Conservation (phyloP, 2,329 filamentous ascomycete genomes). For the Corinectria fuckeliana region DNA sequence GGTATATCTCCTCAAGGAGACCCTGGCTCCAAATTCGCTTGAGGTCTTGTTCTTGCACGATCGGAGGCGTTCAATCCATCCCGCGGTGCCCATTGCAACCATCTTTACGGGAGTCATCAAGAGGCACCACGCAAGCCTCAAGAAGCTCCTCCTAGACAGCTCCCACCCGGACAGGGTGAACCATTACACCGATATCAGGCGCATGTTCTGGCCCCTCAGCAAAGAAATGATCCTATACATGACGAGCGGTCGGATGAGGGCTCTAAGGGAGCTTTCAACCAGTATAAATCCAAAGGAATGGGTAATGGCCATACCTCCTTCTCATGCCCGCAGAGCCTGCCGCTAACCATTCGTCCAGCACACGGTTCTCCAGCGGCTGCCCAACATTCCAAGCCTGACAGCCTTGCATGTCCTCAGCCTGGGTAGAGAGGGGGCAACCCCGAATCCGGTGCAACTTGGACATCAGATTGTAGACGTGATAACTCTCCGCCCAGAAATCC, state of each 20-base stretch:
- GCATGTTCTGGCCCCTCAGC: constrained; percentile 17
- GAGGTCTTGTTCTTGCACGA: constrained; percentile 22
- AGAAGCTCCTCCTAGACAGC: constrained; percentile 22
- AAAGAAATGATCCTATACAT: constrained; percentile 20
- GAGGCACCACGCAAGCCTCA: constrained; percentile 23
- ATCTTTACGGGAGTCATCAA: constrained; percentile 18
- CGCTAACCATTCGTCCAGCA: constrained; percentile 14
- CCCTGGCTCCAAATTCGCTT: constrained; percentile 20
- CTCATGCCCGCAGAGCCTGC: not conserved
- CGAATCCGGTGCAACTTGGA: constrained; percentile 4
- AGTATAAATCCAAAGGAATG: constrained; percentile 13
- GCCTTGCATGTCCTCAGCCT: constrained; percentile 19
- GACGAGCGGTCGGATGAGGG: constrained; percentile 22
- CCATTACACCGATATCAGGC: constrained; percentile 7
- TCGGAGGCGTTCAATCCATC: constrained; percentile 8
- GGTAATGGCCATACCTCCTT: constrained; percentile 7
- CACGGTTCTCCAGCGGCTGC: constrained; percentile 18
- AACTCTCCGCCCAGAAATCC: constrained; percentile 18
- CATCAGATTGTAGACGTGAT: constrained; percentile 24
- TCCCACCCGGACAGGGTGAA: constrained; percentile 10
- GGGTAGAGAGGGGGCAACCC: constrained; percentile 3
- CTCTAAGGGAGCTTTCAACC: constrained; percentile 21
- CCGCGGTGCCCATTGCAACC: constrained; percentile 15
- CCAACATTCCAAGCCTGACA: constrained; percentile 19
- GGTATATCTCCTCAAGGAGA: constrained; percentile 21